phyloP scores from a whole-genome alignment of 768 basidiomycete species.

The Xerocomellus intermedius region DNA sequence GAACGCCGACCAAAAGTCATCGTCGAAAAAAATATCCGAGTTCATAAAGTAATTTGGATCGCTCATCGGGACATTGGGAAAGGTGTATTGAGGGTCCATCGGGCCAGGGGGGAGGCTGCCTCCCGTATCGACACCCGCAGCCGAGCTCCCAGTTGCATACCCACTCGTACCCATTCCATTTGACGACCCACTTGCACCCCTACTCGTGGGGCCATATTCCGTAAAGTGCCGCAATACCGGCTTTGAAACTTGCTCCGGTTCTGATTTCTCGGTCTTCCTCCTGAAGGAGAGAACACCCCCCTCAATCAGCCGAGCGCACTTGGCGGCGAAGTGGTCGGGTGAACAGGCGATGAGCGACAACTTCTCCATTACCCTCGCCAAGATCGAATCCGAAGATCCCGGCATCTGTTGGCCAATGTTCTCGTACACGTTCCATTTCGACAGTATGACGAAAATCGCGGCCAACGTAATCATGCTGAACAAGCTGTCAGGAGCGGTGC shows the following conservation, averaged over 20 bases:
- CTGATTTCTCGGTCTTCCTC: conserved; percentile 27
- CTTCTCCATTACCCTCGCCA: conserved; percentile 36
- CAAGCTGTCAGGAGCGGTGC: conserved; percentile 41
- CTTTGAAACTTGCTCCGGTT: conserved; percentile 19
- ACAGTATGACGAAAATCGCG: conserved; percentile 41
- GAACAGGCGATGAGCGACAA: conserved; percentile 35
- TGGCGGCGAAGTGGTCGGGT: conserved; percentile 41
- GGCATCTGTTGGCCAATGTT: conserved; percentile 33
- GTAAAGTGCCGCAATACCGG: conserved; percentile 24
- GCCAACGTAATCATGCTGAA: conserved; percentile 44
- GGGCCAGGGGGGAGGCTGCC: not conserved
- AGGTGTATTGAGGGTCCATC: conserved; percentile 21
- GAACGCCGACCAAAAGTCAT: conserved; percentile 44
- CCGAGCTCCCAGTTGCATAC: conserved; percentile 11
- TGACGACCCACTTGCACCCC: conserved; percentile 15
- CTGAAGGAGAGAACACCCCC: conserved; percentile 32
- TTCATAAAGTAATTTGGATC: conserved; percentile 33
- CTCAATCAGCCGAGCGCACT: conserved; percentile 42
- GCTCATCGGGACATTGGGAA: conserved; percentile 22
- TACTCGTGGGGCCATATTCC: conserved; percentile 19
- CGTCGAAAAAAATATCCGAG: conserved; percentile 42
- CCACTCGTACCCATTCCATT: conserved; percentile 16
- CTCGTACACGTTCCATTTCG: conserved; percentile 42
- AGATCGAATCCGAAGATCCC: conserved; percentile 38
- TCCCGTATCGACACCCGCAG: not conserved